These are phyloP conservation scores for Plantago coronopus DNA, from an alignment of 305 asterid species.

Conservation along the genomic window DNA sequence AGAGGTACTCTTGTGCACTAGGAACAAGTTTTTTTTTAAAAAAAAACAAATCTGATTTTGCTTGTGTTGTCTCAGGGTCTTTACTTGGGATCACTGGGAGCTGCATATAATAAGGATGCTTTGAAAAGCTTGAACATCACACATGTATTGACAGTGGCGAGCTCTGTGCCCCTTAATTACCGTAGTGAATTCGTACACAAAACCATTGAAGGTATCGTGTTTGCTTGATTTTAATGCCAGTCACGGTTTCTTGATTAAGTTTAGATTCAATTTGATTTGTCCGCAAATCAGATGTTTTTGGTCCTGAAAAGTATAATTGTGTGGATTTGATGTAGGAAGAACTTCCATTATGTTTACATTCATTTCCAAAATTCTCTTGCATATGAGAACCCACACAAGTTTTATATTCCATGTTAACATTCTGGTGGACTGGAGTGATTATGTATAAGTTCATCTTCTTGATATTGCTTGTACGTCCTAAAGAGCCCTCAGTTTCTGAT, in stretches of 20 bases:
- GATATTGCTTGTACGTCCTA: no score
- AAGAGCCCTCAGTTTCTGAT: no score
- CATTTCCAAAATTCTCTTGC: no score
- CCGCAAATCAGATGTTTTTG: no score
- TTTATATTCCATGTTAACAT: no score
- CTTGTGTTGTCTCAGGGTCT: slow-evolving; percentile 53
- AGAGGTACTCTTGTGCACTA: slow-evolving; percentile 42
- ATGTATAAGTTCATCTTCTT: no score
- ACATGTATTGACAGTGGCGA: slow-evolving; percentile 61
- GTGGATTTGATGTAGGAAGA: no score
- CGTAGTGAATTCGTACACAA: slow-evolving; percentile 65
- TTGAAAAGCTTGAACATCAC: slow-evolving; percentile 62
- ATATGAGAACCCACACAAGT: no score
- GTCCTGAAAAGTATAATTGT: no score
- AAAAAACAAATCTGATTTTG: slow-evolving; percentile 10
- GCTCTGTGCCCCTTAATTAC: slow-evolving; percentile 37
- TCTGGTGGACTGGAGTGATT: no score
- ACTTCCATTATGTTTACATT: no score
- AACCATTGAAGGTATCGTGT: slow-evolving; percentile 37
- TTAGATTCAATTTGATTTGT: neutral
- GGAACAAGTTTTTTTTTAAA: neutral
- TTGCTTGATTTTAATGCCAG: slow-evolving; percentile 3
- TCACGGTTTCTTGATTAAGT: neutral
- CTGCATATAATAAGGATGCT: slow-evolving; percentile 50
- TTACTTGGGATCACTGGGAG: slow-evolving; percentile 70